A percentile compares a stretch with the other conserved stretches of the same genome.
These are phyloP conservation scores for Euphorbia pulcherrima DNA, from an alignment of 345 rosid genomes.

Conservation along the genomic window DNA sequence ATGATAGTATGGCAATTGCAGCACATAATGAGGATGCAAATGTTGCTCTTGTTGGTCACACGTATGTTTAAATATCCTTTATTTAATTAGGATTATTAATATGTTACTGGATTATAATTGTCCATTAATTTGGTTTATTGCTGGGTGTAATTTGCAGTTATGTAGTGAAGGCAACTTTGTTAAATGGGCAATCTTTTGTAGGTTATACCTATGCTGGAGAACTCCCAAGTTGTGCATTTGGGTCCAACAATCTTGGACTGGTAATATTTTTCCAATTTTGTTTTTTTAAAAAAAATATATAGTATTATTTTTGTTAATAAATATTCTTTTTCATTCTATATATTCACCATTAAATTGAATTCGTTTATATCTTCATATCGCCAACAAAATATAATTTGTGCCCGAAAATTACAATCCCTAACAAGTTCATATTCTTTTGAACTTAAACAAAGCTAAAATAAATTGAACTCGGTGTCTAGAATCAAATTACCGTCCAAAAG, in stretches of 20 bases:
- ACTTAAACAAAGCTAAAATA: no score
- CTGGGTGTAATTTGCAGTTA: constrained; percentile 37
- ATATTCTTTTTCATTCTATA: no score
- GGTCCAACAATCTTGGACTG: constrained; percentile 49
- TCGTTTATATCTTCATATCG: no score
- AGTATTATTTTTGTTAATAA: no score
- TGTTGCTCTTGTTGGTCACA: constrained; percentile 50
- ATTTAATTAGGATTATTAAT: neutral
- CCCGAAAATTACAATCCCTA: no score
- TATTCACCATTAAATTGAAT: no score
- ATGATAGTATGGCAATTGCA: constrained; percentile 43
- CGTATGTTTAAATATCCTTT: constrained; percentile 27
- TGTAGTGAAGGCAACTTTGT: constrained; percentile 38
- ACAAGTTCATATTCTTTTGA: no score
- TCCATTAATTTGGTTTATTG: neutral
- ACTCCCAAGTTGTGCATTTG: constrained; percentile 64
- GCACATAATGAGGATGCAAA: constrained; percentile 64
- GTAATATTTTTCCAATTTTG: constrained; percentile 23
- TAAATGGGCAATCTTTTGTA: constrained; percentile 34
- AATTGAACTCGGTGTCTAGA: no score
- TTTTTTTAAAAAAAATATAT: no score
- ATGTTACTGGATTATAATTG: neutral
- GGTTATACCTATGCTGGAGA: constrained; percentile 64
- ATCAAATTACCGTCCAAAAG: no score
- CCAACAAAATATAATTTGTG: no score